Base-by-base conservation (phyloP, 805 yeast genomes). In the Pichia cephalocereana region DNA sequence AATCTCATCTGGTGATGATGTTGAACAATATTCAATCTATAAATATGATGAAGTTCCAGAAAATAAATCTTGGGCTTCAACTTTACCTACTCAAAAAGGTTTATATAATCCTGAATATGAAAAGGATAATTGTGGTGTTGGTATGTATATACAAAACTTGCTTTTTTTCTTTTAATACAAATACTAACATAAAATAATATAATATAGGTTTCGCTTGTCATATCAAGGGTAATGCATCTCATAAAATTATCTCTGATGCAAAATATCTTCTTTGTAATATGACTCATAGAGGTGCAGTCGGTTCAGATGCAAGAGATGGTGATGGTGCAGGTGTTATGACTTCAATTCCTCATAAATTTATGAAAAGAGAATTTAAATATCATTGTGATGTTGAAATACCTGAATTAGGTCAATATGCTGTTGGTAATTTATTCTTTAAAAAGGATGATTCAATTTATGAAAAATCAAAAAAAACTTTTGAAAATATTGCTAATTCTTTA, bases 251-350 rank as follows among this genome's bases (percentile, higher is more conserved):
- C 51, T 81, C 95, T 40, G 98, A 93, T 70, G 96, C 96, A 40
- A 74, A 80, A 57, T 80, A 78, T 63, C 71, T 91, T 60, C 79
- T 91, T 47, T 90, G 98, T 72, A 91, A 93, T 70, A 93, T 91
- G 99, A 86, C 97, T 52, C 99, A 91, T 68, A 81, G 99, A 71
- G 99, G 99, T 64, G 98, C 98, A 39, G 96, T 90, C 52, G 95
- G 96, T 51, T 75, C 88, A 1, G 96, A 90, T 62, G 95, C 97
- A 23, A 80, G 89, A 60, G 96, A 91, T 65, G 99, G 99, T 68
- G 99, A 91, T 65, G 99, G 99, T 69, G 99, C 99, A 28, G 99
- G 99, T 67, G 88, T 91, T 52, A 80, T 91, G 79, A 79, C 93
- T 45, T 84, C 96, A 31, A 80, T 91, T 53, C 96, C 97, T 36